Evolutionary conservation across 2,329 filamentous ascomycete genomes (phyloP), one percentile per base, ranked within the genome.

Genomic region (Paraconiothyrium sp.): DNA sequence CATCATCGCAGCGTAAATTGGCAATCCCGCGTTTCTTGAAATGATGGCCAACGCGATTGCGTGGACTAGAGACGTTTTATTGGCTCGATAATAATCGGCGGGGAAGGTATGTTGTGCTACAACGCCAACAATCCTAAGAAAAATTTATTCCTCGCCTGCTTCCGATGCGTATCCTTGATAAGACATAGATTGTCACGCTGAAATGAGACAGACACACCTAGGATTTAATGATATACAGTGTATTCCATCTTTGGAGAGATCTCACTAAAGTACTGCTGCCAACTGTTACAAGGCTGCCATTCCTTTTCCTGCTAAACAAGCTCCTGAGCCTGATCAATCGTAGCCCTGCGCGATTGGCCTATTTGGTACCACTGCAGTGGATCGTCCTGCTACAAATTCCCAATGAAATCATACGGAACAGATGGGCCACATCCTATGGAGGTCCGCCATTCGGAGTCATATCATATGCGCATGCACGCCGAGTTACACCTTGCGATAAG

Each of bases 321-420:
- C 24, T 46, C 22, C 10, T 11, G n/a, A 46, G 47, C 11, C 27
- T 24, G 10, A 32, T 11, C 24, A 16, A 2, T 30, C 32, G 47
- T 50, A 13, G n/a, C 34, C n/a, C 6, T 32, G 47, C 27, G 47
- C 10, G 3, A 32, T 32, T 50, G n/a, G 27, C 32, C 47, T 34
- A 34, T n/a, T 22, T 11, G 4, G 47, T 50, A 50, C 47, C 32
- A 50, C 47, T 50, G n/a, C n/a, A n/a, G n/a, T n/a, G n/a, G n/a
- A n/a, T n/a, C n/a, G n/a, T n/a, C n/a, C n/a, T n/a, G n/a, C n/a
- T n/a, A n/a, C 27, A 50, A 8, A 50, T n/a, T 7, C 32, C 47
- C 47, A 50, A 50, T 35, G 8, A 50, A 9, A 50, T 5, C 47
- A 34, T 9, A 20, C 10, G 20, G 8, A 44, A 3, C 22, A 11